Conservation (phyloP, 768 basidiomycete genomes). For the Lyophyllum shimeji region DNA sequence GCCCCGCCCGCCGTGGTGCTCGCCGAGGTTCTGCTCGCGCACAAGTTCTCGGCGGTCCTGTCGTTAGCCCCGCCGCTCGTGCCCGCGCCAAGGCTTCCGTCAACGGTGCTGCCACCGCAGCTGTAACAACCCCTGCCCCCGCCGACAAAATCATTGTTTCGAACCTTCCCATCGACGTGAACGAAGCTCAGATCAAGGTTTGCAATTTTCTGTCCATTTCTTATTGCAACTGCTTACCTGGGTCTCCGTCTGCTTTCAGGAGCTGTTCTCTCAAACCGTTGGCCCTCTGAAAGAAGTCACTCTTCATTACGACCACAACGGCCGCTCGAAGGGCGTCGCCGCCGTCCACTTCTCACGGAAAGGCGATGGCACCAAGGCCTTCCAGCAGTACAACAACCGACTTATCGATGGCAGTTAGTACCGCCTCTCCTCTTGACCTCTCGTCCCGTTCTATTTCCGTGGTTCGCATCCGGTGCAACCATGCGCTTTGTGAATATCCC, state of each 20-base stretch:
- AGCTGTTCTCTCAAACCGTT: slow-evolving; percentile 88
- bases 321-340: slow-evolving; percentile 90
- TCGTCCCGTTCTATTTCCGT: slow-evolving; percentile 33
- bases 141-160: slow-evolving; percentile 95
- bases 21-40: slow-evolving; percentile 48
- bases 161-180: slow-evolving; percentile 91
- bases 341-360: slow-evolving; percentile 81
- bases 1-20: slow-evolving; percentile 44
- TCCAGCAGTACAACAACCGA: slow-evolving; percentile 93
- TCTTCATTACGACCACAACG: slow-evolving; percentile 80
- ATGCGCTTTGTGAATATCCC: slow-evolving; percentile 29
- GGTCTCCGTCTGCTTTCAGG: slow-evolving; percentile 48
- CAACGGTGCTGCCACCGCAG: slow-evolving; percentile 33
- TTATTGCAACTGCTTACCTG: neutral
- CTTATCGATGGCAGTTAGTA: slow-evolving; percentile 99
- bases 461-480: slow-evolving; percentile 21
- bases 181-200: slow-evolving; percentile 92
- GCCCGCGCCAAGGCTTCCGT: slow-evolving; percentile 47
- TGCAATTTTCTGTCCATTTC: slow-evolving; percentile 22
- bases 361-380: slow-evolving; percentile 91
- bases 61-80: slow-evolving; percentile 46
- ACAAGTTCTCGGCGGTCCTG: slow-evolving; percentile 60
- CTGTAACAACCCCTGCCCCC: slow-evolving; percentile 37
- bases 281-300: slow-evolving; percentile 84
- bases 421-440: slow-evolving; percentile 50